Evolutionary conservation across 805 yeast species (phyloP).

Genomic region (Wickerhamomyces chaumierensis): DNA sequence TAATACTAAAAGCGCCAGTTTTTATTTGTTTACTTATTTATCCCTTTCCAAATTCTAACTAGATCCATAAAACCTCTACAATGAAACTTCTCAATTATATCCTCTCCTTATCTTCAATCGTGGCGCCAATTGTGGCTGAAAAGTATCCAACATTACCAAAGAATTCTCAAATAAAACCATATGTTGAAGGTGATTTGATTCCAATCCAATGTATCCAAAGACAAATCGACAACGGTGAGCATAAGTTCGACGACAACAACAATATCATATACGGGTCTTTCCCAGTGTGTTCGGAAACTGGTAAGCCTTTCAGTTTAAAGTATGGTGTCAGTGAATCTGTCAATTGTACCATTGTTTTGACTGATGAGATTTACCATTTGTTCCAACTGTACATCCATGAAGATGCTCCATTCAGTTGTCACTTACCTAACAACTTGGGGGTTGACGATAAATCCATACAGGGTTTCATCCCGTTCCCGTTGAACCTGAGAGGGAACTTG

Average conservation of each 20-base stretch:
- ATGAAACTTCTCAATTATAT: no score
- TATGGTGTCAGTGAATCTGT: constrained; percentile 39
- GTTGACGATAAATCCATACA: constrained; percentile 12
- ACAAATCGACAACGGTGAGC: constrained; percentile 69
- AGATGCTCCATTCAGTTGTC: constrained; percentile 66
- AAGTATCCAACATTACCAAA: constrained; percentile 1
- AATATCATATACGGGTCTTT: constrained; percentile 46
- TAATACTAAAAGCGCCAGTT: no score
- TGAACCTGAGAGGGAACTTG: constrained; percentile 56
- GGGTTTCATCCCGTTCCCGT: constrained; percentile 42
- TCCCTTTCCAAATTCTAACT: no score
- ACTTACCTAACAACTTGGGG: constrained; percentile 34
- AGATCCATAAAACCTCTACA: no score
- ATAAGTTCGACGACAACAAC: constrained; percentile 48
- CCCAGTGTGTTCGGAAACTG: constrained; percentile 57
- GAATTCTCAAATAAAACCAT: constrained; percentile 10
- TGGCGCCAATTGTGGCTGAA: not conserved
- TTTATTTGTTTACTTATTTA: no score
- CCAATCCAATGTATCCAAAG: constrained; percentile 52
- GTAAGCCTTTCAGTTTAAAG: constrained; percentile 41
- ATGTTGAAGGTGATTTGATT: constrained; percentile 28
- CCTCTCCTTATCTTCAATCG: not conserved
- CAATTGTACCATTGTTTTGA: constrained; percentile 49
- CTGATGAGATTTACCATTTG: constrained; percentile 58
- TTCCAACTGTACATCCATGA: constrained; percentile 70